Evolutionary conservation across 345 rosid species (phyloP).

Genomic region (Citrus medica): DNA sequence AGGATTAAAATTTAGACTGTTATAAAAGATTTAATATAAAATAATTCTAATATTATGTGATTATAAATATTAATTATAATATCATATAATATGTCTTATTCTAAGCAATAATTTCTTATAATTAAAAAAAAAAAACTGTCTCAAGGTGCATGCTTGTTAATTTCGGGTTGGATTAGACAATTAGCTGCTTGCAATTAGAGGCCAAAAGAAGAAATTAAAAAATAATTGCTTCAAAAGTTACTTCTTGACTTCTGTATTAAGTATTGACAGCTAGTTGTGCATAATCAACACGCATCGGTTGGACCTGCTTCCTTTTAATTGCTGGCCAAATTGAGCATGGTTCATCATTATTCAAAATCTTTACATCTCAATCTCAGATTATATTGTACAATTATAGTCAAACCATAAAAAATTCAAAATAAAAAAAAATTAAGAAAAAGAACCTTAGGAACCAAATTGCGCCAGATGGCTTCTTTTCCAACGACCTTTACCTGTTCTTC

Average conservation of each 20-base stretch:
- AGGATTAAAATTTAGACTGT: accelerated
- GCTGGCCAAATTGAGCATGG: too few species aligned
- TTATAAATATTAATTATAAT: too few species aligned
- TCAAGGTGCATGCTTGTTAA: neutral
- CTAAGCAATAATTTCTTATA: accelerated
- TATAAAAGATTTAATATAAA: too few species aligned
- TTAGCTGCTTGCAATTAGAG: neutral
- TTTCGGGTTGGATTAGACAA: neutral
- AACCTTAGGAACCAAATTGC: neutral
- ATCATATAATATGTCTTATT: accelerated
- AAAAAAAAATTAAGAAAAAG: neutral
- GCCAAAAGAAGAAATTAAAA: neutral
- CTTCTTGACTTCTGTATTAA: neutral
- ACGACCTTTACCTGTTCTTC: constrained; percentile 17
- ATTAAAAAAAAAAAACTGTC: neutral
- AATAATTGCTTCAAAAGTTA: neutral
- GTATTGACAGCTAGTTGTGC: neutral
- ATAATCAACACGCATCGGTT: neutral
- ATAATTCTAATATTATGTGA: accelerated
- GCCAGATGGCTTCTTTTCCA: constrained; percentile 31
- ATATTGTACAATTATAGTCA: neutral
- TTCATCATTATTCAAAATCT: neutral
- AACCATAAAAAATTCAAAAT: neutral
- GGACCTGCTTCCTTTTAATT: neutral
- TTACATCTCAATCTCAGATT: neutral